Percentiles rank a stretch among this genome's conserved stretches.
Conservation (phyloP, 2,329 filamentous ascomycete genomes). For the Penicillium rolfsii region DNA sequence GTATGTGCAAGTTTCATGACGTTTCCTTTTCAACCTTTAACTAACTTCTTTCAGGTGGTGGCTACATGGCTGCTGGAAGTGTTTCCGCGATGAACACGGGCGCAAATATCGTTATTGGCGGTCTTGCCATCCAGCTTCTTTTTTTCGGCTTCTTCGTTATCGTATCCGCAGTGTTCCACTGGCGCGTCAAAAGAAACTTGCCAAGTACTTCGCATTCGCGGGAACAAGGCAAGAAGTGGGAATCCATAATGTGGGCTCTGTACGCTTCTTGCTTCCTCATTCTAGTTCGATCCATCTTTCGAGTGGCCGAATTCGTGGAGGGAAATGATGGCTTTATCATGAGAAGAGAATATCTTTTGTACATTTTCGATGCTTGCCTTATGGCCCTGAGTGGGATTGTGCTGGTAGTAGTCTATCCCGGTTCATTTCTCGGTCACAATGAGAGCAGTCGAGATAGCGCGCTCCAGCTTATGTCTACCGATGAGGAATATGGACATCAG, state of each 20-base stretch:
- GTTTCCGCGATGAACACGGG: conserved; percentile 23
- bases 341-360: conserved; percentile 35
- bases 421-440: conserved; percentile 6
- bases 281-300: conserved; percentile 38
- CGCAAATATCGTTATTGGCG: conserved; percentile 55
- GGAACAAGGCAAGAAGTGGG: conserved; percentile 17
- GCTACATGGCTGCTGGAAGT: conserved; percentile 31
- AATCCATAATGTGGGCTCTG: conserved; percentile 22
- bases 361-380: conserved; percentile 39
- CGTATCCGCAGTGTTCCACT: conserved; percentile 55
- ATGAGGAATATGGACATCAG: neutral
- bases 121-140: conserved; percentile 61
- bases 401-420: conserved; percentile 11
- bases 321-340: conserved; percentile 39
- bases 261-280: conserved; percentile 36
- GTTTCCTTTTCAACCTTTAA: neutral
- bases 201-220: neutral
- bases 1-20: conserved; percentile 14
- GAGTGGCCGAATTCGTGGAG: conserved; percentile 38
- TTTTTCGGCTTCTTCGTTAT: conserved; percentile 62
- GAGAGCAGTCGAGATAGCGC: conserved; percentile 13
- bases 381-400: conserved; percentile 30
- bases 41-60: conserved; percentile 29
- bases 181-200: conserved; percentile 29
- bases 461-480: conserved; percentile 13